phyloP scores from a whole-genome alignment of 2,329 filamentous ascomycete genomes.

The Cephalotrichum gorgonifer region DNA sequence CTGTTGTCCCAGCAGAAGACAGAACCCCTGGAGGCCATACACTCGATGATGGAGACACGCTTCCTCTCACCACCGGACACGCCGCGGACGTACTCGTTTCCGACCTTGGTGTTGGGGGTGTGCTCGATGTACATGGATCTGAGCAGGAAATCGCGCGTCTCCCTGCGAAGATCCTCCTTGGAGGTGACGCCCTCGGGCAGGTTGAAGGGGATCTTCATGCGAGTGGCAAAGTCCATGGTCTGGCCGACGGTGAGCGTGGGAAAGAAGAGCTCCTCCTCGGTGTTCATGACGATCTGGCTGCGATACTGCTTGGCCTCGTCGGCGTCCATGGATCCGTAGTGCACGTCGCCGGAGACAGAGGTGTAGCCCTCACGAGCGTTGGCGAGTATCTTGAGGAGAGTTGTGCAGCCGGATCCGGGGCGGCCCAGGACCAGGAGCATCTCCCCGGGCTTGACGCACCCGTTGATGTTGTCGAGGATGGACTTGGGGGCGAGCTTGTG shows the following conservation, averaged over 20 bases:
- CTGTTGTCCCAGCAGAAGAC: slow-evolving; percentile 60
- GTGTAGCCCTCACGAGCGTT: slow-evolving; percentile 53
- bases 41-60: slow-evolving; percentile 59
- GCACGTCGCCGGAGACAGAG: slow-evolving; percentile 46
- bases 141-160: slow-evolving; percentile 44
- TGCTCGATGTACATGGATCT: slow-evolving; percentile 47
- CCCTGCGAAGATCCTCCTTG: slow-evolving; percentile 32
- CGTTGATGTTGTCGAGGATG: slow-evolving; percentile 54
- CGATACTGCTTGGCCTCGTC: slow-evolving; percentile 38
- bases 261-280: slow-evolving; percentile 56
- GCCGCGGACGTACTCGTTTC: slow-evolving; percentile 55
- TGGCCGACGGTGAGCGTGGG: slow-evolving; percentile 61
- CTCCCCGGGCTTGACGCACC: slow-evolving; percentile 62
- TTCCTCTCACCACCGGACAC: slow-evolving; percentile 61
- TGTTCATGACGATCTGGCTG: slow-evolving; percentile 58
- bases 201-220: slow-evolving; percentile 42
- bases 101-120: slow-evolving; percentile 55
- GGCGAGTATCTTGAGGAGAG: slow-evolving; percentile 57
- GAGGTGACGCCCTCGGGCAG: slow-evolving; percentile 31
- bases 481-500: slow-evolving; percentile 50
- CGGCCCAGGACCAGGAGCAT: slow-evolving; percentile 62
- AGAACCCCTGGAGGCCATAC: slow-evolving; percentile 43
- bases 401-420: slow-evolving; percentile 61
- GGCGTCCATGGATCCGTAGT: slow-evolving; percentile 40
- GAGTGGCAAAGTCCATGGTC: slow-evolving; percentile 60